Evolutionary conservation across 1,139 yeast genomes (phyloP).

Genomic region (Suhomyces ambrosiae): DNA sequence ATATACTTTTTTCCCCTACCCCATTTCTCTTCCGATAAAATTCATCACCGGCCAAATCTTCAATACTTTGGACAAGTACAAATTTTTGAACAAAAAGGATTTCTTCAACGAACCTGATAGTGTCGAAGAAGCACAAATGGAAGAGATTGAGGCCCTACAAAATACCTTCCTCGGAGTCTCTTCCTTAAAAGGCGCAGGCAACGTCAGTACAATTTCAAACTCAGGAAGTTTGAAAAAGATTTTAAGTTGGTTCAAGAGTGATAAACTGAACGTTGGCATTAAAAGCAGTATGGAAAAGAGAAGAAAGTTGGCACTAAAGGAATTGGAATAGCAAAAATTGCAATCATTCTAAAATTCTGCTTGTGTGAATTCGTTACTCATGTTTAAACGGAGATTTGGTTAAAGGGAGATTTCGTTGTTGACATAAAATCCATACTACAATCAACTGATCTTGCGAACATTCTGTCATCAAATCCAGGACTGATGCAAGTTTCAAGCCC

Average conservation of each 20-base stretch:
- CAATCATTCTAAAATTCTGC: not conserved
- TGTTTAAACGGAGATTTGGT: too few relatives aligned
- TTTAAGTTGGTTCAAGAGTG: conserved; percentile 31
- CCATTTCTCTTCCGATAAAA: conserved; percentile 35
- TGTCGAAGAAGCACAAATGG: conserved; percentile 23
- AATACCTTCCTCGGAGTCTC: conserved; percentile 44
- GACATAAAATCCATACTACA: too few relatives aligned
- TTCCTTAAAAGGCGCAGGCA: conserved; percentile 43
- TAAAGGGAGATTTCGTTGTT: too few relatives aligned
- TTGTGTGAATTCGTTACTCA: not conserved
- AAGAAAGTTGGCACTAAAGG: conserved; percentile 45
- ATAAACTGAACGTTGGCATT: conserved; percentile 17
- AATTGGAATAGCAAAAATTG: conserved; percentile 33
- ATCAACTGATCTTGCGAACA: too few relatives aligned
- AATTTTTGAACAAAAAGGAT: conserved; percentile 30
- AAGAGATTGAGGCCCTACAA: conserved; percentile 34
- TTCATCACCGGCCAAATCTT: conserved; percentile 23
- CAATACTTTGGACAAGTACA: conserved; percentile 22
- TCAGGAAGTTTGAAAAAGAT: conserved; percentile 24
- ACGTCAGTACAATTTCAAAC: conserved; percentile 33
- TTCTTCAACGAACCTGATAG: conserved; percentile 30
- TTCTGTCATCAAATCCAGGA: too few relatives aligned
- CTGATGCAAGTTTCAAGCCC: too few relatives aligned
- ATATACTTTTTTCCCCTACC: conserved; percentile 47
- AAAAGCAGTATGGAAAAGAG: conserved; percentile 41